Percentiles rank a stretch among this genome's conserved stretches.
Evolutionary conservation across 306 rosid genomes (phyloP).

Genomic region (Vigna hirtella): DNA sequence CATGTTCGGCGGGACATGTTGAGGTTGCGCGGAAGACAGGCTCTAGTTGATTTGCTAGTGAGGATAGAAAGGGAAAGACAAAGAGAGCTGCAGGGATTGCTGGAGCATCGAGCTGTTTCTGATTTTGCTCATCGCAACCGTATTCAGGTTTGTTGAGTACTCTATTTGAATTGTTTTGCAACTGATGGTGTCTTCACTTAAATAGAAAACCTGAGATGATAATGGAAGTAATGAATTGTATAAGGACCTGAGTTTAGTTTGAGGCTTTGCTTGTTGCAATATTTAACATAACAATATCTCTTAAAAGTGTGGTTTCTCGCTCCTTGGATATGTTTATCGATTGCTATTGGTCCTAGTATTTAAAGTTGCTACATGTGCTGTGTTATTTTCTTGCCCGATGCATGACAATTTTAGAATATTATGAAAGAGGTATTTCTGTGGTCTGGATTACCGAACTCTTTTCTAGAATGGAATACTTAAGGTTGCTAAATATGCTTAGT

Average conservation of each 20-base stretch:
- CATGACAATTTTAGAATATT: constrained; percentile 1
- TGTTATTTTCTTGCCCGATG: constrained; percentile 31
- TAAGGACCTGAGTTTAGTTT: constrained; percentile 33
- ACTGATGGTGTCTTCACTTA: constrained; percentile 9
- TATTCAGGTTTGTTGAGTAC: constrained; percentile 82
- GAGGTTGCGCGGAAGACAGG: constrained; percentile 97
- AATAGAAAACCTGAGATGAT: constrained; percentile 21
- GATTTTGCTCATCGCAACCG: constrained; percentile 99
- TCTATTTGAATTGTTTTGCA: constrained; percentile 32
- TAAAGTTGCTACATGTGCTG: constrained; percentile 3
- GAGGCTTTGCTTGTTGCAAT: constrained; percentile 11
- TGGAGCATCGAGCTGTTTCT: constrained; percentile 98
- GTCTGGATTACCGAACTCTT: constrained; percentile 15
- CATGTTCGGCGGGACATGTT: constrained; percentile 84
- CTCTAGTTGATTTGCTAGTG: constrained; percentile 88
- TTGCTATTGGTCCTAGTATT: constrained; percentile 25
- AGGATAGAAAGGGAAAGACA: constrained; percentile 95
- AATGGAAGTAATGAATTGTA: constrained; percentile 9
- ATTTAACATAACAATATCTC: background rate
- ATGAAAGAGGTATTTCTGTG: constrained; percentile 18
- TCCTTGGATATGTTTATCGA: constrained; percentile 15
- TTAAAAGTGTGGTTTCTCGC: constrained; percentile 5
- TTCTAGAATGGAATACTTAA: constrained; percentile 21
- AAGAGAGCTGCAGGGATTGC: constrained; percentile 88
- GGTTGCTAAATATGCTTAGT: background rate